These are phyloP conservation scores for Tuber aestivum DNA, from an alignment of 495 filamentous ascomycete genomes.

Conservation along the genomic window DNA sequence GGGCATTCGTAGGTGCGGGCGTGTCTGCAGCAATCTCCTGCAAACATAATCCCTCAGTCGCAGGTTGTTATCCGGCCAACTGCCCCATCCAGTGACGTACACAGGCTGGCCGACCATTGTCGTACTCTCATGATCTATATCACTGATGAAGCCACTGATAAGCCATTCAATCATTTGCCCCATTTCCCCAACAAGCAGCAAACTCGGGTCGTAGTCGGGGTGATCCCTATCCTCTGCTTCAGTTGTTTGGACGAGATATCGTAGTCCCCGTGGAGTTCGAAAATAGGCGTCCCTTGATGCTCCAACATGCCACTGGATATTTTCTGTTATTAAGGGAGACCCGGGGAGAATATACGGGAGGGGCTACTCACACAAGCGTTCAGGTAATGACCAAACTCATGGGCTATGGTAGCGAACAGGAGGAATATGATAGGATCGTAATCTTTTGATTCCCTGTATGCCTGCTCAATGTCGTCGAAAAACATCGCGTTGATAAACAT, in stretches of 20 bases:
- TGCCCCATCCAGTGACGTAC: conserved; percentile 19
- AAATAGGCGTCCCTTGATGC: neutral
- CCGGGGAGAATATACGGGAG: neutral
- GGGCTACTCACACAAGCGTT: conserved; percentile 11
- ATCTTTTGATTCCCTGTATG: conserved; percentile 6
- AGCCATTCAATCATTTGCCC: conserved; percentile 27
- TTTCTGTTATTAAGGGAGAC: neutral
- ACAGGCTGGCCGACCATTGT: neutral
- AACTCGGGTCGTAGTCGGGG: neutral
- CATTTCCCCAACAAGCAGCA: conserved; percentile 13
- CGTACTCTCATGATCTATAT: neutral
- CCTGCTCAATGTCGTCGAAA: conserved; percentile 19
- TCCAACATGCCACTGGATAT: neutral
- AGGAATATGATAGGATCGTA: conserved; percentile 18
- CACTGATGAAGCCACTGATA: conserved; percentile 19
- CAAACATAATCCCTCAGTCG: neutral
- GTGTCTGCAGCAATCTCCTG: neutral
- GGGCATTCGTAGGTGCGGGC: conserved; percentile 19
- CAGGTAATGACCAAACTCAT: conserved; percentile 26
- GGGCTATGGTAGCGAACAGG: conserved; percentile 10
- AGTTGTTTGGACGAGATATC: neutral
- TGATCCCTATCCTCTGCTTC: neutral
- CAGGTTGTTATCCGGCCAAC: neutral
- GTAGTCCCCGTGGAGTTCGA: neutral
- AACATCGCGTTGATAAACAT: conserved; percentile 9